These are phyloP conservation scores for Geranium incanum DNA, from an alignment of 441 rosid genomes.

Conservation along the genomic window DNA sequence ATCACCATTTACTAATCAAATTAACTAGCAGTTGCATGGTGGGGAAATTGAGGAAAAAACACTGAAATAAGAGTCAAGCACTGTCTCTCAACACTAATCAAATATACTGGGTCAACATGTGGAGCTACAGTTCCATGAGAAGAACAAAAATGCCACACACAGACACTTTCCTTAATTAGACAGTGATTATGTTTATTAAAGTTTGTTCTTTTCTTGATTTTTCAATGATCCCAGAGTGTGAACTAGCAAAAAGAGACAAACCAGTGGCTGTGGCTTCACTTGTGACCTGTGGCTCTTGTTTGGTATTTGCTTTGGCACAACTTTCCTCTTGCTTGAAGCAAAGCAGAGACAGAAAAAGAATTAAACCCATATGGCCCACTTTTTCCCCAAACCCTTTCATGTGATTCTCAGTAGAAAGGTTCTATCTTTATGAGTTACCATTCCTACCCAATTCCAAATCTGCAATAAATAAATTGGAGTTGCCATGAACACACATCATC, in stretches of 20 bases:
- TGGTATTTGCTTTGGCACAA: background rate
- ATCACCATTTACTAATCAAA: too few species aligned
- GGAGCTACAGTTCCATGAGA: background rate
- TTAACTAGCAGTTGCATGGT: background rate
- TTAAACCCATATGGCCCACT: background rate
- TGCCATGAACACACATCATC: background rate
- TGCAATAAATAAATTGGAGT: background rate
- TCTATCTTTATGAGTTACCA: background rate
- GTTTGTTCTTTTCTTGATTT: background rate
- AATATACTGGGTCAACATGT: background rate
- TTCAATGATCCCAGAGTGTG: background rate
- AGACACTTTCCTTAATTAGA: background rate
- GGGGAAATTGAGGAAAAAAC: background rate
- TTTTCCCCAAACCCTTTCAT: background rate
- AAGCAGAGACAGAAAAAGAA: background rate
- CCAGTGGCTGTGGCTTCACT: background rate
- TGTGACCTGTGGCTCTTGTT: background rate
- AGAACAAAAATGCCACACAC: background rate
- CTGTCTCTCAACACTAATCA: background rate
- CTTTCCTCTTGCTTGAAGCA: background rate
- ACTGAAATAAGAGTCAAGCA: background rate
- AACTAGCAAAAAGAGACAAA: background rate
- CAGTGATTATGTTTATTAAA: background rate
- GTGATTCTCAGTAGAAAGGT: background rate
- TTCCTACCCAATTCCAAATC: background rate